These are phyloP conservation scores for Neovahlkampfia damariscottae DNA, from an alignment of 78 protist species.

Conservation along the genomic window DNA sequence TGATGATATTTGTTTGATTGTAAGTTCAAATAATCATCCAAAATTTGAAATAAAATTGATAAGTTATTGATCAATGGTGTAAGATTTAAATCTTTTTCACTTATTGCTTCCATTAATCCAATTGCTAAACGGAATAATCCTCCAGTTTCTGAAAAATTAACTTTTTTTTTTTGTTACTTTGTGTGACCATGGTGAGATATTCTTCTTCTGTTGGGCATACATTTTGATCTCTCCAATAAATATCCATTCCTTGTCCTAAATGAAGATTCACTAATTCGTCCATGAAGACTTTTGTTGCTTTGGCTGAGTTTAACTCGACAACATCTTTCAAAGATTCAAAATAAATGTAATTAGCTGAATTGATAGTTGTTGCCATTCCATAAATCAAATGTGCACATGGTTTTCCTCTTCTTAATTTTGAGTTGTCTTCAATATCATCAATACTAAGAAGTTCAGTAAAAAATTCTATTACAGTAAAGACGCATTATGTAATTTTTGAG, in stretches of 20 bases:
- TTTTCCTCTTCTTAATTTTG: slow-evolving; percentile 71
- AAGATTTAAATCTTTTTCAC: neutral
- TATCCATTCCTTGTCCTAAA: slow-evolving; percentile 84
- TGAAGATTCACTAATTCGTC: slow-evolving; percentile 73
- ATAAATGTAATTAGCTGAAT: slow-evolving; percentile 84
- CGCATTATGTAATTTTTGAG: slow-evolving; percentile 59
- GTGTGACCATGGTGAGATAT: slow-evolving; percentile 56
- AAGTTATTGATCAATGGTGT: slow-evolving; percentile 49
- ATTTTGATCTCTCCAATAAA: slow-evolving; percentile 67
- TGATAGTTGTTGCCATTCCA: slow-evolving; percentile 73
- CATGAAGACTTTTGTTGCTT: neutral
- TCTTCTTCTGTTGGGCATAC: slow-evolving; percentile 67
- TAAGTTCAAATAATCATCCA: slow-evolving; percentile 85
- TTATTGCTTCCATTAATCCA: slow-evolving; percentile 42
- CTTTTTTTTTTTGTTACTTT: no score
- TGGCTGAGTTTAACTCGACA: neutral
- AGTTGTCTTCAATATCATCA: slow-evolving; percentile 87
- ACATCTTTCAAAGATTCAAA: slow-evolving; percentile 50
- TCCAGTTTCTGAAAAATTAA: no score
- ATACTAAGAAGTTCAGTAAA: slow-evolving; percentile 35
- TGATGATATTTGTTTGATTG: slow-evolving; percentile 32
- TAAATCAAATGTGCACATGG: slow-evolving; percentile 66
- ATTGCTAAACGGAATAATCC: slow-evolving; percentile 71
- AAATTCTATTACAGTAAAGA: slow-evolving; percentile 58
- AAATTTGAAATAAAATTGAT: slow-evolving; percentile 71